Base-by-base conservation (phyloP, 768 basidiomycete genomes). In the Leccinellum luteum region DNA sequence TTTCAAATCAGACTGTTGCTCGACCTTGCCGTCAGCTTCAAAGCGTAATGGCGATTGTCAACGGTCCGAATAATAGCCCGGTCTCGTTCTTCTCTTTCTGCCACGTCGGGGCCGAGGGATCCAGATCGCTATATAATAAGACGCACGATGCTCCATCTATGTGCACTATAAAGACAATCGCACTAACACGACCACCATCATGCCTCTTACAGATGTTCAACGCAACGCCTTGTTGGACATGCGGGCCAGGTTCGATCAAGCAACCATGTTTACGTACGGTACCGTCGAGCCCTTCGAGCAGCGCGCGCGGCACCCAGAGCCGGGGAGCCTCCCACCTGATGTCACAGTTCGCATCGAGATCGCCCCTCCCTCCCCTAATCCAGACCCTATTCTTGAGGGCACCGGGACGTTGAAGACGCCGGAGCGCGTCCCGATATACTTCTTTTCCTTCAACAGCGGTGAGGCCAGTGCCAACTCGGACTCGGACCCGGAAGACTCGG, bases 371-470 rank as follows among this genome's bases (percentile, higher is more conserved):
- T 63, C 60, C 1, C 3, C 57, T 0, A 15, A 55, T 0, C 57
- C 52, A 27, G 55, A 52, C 43, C 49, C 57, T 4, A 51, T 57
- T 23, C 31, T 55, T 28, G 15, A 32, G 7, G 19, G n/a, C 15
- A 6, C 19, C 7, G 30, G 32, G n/a, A 19, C 30, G 2, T 56
- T 68, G 31, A 65, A 43, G 25, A 3, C 47, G 2, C 59, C 69
- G 1, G 68, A 62, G 27, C 59, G 50, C 15, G 64, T 66, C 15
- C 67, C 66, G 1, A 1, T 70, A 31, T 69, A 54, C n/a, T 69
- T 67, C 25, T 71, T 43, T 3, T 1, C 58, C 35, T 59, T 61
- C 35, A 12, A 14, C 25, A n/a, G 17, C 28, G 38, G 54, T 13
- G 2, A 1, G 3, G 6, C 28, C 6, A 15, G 12, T 4, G n/a